A percentile compares a stretch with the other conserved stretches of the same genome.
These are phyloP conservation scores for Umbelopsis sp. DNA, from an alignment of 192 early-diverging fungal species.

Conservation along the genomic window DNA sequence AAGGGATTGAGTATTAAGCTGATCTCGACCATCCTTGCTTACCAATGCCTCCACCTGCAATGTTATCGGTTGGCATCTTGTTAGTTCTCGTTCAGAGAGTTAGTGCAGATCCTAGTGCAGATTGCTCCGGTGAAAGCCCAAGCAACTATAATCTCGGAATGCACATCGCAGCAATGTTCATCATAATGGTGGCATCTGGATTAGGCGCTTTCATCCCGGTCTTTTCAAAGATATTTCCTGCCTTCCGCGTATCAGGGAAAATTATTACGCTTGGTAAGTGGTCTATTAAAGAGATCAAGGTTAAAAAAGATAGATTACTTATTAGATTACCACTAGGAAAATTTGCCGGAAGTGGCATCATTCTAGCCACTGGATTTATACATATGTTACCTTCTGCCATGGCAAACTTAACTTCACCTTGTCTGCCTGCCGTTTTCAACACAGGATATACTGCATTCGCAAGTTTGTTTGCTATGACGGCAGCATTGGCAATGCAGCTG, in stretches of 20 bases:
- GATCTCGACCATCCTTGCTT: neutral
- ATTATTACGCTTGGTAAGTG: constrained; percentile 4
- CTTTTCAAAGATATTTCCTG: constrained; percentile 23
- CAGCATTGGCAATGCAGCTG: constrained; percentile 66
- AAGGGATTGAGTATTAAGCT: neutral
- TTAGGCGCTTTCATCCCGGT: constrained; percentile 59
- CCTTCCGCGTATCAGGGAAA: neutral
- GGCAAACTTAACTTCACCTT: constrained; percentile 53
- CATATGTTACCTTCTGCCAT: constrained; percentile 72
- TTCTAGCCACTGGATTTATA: constrained; percentile 75
- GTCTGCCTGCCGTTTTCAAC: constrained; percentile 51
- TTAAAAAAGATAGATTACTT: neutral
- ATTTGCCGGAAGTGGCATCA: constrained; percentile 61
- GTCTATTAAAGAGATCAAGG: neutral
- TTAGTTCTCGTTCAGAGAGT: neutral
- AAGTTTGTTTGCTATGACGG: constrained; percentile 61
- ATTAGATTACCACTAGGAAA: constrained; percentile 22
- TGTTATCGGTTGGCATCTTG: neutral
- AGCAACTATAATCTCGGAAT: constrained; percentile 23
- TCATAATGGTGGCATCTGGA: constrained; percentile 53
- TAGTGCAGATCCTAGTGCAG: neutral
- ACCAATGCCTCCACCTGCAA: neutral
- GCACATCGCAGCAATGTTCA: constrained; percentile 57
- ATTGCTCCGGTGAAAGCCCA: neutral
- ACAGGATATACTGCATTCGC: constrained; percentile 51